These are phyloP conservation scores for Mortierella sp. DNA, from an alignment of 371 early-diverging fungal genomes.

Conservation along the genomic window DNA sequence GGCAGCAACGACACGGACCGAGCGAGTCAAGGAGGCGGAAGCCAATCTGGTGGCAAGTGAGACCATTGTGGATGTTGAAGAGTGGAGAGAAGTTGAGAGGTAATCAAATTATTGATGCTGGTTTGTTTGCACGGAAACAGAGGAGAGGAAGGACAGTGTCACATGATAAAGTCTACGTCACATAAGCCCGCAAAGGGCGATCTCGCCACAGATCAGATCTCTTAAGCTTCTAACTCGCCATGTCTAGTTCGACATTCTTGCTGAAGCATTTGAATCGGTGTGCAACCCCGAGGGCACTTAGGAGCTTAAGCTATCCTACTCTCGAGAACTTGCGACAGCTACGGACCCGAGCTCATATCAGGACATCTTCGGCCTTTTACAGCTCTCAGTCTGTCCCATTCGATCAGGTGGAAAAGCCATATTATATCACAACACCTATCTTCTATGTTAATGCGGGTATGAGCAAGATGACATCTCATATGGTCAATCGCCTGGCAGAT, in stretches of 20 bases:
- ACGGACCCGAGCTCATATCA: constrained; percentile 11
- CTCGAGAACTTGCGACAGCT: neutral
- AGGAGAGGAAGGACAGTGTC: no score
- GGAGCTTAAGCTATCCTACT: constrained; percentile 9
- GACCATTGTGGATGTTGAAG: constrained; percentile 36
- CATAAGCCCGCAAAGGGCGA: no score
- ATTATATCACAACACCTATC: constrained; percentile 91
- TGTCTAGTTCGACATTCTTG: constrained; percentile 26
- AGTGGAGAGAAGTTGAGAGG: constrained; percentile 18
- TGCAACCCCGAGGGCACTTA: constrained; percentile 5
- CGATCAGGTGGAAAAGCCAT: constrained; percentile 43
- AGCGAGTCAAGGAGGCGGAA: constrained; percentile 44
- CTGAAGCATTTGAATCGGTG: constrained; percentile 23
- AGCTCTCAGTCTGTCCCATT: constrained; percentile 6
- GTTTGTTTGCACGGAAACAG: constrained; percentile 6
- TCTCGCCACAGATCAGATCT: neutral
- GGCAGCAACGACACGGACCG: constrained; percentile 45
- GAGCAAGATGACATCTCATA: neutral
- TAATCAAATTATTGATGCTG: neutral
- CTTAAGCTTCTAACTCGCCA: constrained; percentile 8
- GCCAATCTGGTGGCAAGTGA: constrained; percentile 52
- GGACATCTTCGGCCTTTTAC: constrained; percentile 16
- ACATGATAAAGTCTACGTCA: no score
- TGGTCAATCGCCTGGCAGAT: neutral
- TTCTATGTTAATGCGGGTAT: constrained; percentile 97